Conservation (phyloP, 257 asterid genomes). For the Solanum chiquidenum region DNA sequence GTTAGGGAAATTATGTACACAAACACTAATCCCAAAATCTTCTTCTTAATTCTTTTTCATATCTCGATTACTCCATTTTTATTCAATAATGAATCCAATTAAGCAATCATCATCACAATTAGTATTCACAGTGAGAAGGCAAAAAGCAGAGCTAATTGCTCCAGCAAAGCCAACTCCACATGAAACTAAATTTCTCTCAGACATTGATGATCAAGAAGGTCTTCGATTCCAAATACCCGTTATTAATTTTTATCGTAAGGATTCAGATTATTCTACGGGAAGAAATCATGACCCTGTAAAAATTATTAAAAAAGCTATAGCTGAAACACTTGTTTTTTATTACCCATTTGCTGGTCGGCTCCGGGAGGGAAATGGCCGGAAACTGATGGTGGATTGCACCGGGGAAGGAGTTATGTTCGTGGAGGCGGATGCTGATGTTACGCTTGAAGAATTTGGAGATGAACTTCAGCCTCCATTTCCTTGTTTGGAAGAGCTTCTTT, state of each 20-base stretch:
- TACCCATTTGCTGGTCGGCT: constrained; percentile 22
- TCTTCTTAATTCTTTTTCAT: neutral
- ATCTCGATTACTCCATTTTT: neutral
- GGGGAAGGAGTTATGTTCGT: constrained; percentile 17
- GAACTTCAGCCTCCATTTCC: constrained; percentile 16
- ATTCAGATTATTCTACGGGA: neutral
- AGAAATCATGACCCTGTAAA: constrained; percentile 13
- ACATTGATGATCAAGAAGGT: constrained; percentile 13
- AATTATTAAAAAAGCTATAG: constrained; percentile 5
- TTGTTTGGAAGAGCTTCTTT: constrained; percentile 46
- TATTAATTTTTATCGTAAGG: neutral
- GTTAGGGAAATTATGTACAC: neutral
- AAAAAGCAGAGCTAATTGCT: constrained; percentile 2
- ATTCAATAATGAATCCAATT: neutral
- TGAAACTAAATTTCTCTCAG: constrained; percentile 9
- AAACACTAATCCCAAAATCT: neutral
- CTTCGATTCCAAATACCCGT: constrained; percentile 9
- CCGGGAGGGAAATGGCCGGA: constrained; percentile 4
- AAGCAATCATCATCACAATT: neutral
- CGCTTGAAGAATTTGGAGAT: constrained; percentile 4
- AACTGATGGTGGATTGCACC: constrained; percentile 16
- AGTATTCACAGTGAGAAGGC: constrained; percentile 8
- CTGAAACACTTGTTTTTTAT: constrained; percentile 12
- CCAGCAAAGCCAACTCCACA: constrained; percentile 17
- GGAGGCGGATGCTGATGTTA: constrained; percentile 16